These are phyloP conservation scores for Hyphopichia fennica DNA, from an alignment of 1,139 yeast species.

Conservation along the genomic window DNA sequence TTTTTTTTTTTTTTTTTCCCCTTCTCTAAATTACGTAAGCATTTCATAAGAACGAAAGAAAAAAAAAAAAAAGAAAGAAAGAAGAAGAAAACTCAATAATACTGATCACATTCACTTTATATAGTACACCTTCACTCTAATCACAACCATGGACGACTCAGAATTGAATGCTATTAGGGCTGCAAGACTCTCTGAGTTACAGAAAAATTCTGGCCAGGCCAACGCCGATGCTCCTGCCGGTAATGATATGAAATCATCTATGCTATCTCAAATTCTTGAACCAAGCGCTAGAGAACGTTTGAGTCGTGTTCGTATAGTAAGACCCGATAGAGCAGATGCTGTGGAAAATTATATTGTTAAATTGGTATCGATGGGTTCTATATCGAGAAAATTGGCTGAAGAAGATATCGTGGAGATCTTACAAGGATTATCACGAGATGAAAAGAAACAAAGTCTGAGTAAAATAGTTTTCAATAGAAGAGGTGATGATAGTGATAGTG, in stretches of 20 bases:
- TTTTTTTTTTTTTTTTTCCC: not conserved
- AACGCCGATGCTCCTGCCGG: constrained; percentile 13
- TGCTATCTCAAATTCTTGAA: constrained; percentile 70
- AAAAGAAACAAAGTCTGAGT: constrained; percentile 56
- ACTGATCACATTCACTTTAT: no score
- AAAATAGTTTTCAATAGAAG: constrained; percentile 50
- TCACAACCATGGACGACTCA: constrained; percentile 67
- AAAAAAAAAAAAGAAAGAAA: not conserved
- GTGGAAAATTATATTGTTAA: constrained; percentile 82
- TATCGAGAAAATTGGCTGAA: constrained; percentile 71
- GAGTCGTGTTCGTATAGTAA: constrained; percentile 81
- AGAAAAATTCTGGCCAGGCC: constrained; percentile 46
- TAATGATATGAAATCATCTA: constrained; percentile 32
- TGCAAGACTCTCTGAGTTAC: constrained; percentile 83
- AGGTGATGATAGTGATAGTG: constrained; percentile 19
- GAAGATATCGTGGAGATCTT: constrained; percentile 78
- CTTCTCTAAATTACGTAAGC: not conserved
- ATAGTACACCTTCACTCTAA: no score
- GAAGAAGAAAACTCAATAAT: not conserved
- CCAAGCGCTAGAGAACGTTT: constrained; percentile 86
- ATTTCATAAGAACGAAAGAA: not conserved
- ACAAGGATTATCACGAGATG: constrained; percentile 81
- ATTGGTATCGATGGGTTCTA: constrained; percentile 76
- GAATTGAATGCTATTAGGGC: constrained; percentile 87
- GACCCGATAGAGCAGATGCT: constrained; percentile 86